Evolutionary conservation across 2,329 filamentous ascomycete genomes (phyloP).

Genomic region (Stenocarpella maydis): DNA sequence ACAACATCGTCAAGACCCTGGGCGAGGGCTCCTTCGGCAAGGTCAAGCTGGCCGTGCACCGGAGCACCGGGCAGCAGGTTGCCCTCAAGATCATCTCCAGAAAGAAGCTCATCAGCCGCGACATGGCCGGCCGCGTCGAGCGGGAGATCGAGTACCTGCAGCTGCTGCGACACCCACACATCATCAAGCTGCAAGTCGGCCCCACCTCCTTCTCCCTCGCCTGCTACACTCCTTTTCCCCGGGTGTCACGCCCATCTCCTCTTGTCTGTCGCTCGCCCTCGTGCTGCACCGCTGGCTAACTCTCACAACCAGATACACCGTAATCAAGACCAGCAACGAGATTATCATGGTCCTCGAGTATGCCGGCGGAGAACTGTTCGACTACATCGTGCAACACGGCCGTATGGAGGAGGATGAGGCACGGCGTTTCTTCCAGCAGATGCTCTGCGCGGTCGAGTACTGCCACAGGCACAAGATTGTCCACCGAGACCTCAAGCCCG

Average conservation of each 20-base stretch:
- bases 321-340: conserved; percentile 92
- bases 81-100: conserved; percentile 97
- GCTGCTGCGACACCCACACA: conserved; percentile 93
- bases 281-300: neutral
- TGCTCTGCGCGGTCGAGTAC: conserved; percentile 98
- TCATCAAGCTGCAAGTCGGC: conserved; percentile 87
- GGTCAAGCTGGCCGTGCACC: conserved; percentile 94
- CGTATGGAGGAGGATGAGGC: conserved; percentile 90
- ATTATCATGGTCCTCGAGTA: conserved; percentile 99
- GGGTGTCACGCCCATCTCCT: neutral
- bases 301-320: conserved; percentile 74
- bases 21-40: conserved; percentile 98
- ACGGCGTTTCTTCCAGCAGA: conserved; percentile 98
- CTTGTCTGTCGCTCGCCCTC: neutral
- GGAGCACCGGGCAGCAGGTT: conserved; percentile 92
- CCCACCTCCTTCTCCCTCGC: neutral
- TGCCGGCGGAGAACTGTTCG: conserved; percentile 94
- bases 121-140: conserved; percentile 98
- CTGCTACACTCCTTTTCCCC: neutral
- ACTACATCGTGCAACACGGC: conserved; percentile 96
- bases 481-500: conserved; percentile 95
- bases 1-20: conserved; percentile 87
- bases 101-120: conserved; percentile 93
- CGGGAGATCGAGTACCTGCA: conserved; percentile 98
- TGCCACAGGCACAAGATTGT: conserved; percentile 99